These are phyloP conservation scores for Crithidia fasciculata DNA, from an alignment of 208 protist genomes.

Conservation along the genomic window DNA sequence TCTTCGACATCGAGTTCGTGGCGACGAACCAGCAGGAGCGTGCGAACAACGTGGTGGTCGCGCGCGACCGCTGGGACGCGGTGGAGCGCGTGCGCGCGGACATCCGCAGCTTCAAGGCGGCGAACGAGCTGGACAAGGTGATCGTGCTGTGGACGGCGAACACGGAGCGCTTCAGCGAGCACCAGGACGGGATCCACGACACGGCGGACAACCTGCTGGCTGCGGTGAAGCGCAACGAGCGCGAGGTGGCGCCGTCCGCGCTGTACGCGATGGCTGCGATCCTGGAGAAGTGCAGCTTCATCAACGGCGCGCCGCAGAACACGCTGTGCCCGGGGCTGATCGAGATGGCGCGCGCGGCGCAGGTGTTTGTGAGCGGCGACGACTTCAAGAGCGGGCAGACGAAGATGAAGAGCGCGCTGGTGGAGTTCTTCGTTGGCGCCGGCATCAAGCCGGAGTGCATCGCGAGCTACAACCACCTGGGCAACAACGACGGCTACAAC, in stretches of 20 bases:
- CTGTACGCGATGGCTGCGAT: conserved; percentile 97
- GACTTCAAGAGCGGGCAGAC: conserved; percentile 99
- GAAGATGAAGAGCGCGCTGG: conserved; percentile 99
- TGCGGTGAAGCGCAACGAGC: conserved; percentile 86
- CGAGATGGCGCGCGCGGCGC: conserved; percentile 90
- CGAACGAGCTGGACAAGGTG: conserved; percentile 96
- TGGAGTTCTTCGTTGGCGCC: conserved; percentile 98
- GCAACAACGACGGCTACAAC: conserved; percentile 99
- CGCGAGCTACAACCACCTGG: conserved; percentile 95
- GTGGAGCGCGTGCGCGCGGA: conserved; percentile 95
- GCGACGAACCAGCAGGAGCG: conserved; percentile 97
- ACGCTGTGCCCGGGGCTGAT: conserved; percentile 97
- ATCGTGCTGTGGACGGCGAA: conserved; percentile 99
- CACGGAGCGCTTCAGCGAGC: conserved; percentile 97
- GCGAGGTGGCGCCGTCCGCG: conserved; percentile 95
- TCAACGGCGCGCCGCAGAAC: conserved; percentile 99
- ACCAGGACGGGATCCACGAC: conserved; percentile 94
- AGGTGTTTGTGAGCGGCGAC: conserved; percentile 96
- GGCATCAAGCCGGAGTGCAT: conserved; percentile 90
- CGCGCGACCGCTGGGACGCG: conserved; percentile 90
- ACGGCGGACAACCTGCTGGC: conserved; percentile 95
- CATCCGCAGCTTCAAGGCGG: conserved; percentile 92
- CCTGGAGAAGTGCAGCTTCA: conserved; percentile 96
- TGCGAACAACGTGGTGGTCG: conserved; percentile 96
- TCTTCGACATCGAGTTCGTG: conserved; percentile 98